phyloP scores from a whole-genome alignment of 2,329 filamentous ascomycete genomes.

The Neopestalotiopsis clavispora region DNA sequence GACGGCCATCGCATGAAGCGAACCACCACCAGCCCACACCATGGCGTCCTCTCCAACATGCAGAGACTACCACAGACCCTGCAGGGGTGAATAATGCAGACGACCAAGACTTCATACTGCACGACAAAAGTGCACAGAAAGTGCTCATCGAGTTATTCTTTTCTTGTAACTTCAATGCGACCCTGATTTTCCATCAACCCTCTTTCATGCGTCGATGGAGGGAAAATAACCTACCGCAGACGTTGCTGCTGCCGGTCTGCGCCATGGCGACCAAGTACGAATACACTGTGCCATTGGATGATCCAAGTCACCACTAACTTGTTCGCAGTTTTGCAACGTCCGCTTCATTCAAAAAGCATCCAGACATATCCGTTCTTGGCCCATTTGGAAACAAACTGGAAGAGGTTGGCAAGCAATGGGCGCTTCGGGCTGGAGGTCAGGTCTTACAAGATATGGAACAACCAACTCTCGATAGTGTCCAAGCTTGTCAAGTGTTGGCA shows the following conservation, averaged over 20 bases:
- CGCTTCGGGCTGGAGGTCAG: not conserved
- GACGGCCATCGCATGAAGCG: not conserved
- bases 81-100: not conserved
- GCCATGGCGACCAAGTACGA: not conserved
- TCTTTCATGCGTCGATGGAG: not conserved
- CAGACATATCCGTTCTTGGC: not conserved
- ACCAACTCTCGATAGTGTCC: not conserved
- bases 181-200: not conserved
- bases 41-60: not conserved
- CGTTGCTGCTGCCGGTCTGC: not conserved
- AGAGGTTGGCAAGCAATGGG: not conserved
- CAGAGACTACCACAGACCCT: not conserved
- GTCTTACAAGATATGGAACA: not conserved
- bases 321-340: not conserved
- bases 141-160: not conserved
- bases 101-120: not conserved
- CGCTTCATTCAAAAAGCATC: not conserved
- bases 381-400: not conserved
- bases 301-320: not conserved
- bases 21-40: not conserved
- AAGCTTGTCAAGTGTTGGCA: not conserved
- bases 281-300: not conserved
- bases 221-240: not conserved
- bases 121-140: not conserved
- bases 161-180: not conserved